Base-by-base conservation (phyloP, 2,329 filamentous ascomycete species). In the Ilyonectria sp. region DNA sequence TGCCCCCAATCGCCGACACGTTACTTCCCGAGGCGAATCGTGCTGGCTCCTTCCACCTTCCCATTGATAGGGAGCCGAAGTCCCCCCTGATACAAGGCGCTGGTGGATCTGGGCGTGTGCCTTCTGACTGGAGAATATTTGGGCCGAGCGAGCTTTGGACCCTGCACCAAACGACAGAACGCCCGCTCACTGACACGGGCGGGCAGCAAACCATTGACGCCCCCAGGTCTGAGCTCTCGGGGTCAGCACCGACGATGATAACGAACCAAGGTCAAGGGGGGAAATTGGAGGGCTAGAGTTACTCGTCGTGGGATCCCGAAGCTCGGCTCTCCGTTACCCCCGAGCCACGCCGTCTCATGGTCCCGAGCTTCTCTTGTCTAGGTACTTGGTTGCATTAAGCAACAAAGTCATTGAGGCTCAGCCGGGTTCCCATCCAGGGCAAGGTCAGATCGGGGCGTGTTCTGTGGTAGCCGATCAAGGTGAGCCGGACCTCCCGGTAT, bases 11-110 rank as follows among this genome's bases (percentile, higher is more conserved):
- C 13, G 10, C 50, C 43, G 62, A 63, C 49, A 71, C 70, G 71
- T 64, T 64, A 69, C 70, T 55, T 67, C 56, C 71, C 72, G 69
- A 46, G 37, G 47, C 63, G 43, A 37, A 52, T 69, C 65, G 31
- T 55, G 33, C 19, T 46, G 35, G 53, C 43, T 62, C 63, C 68
- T 63, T 59, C 29, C 40, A n/a, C 17, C 40, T n/a, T n/a, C 15
- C 40, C 17, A 19, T 65, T 46, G 62, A 59, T 60, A 60, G 47
- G 55, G 55, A 65, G 52, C n/a, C 37, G 17, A 33, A 15, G 15
- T 37, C 19, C 55, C 49, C 47, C 37, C n/a, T 26, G 33, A 26
- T 43, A 17, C 53, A 19, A 4, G 35, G 37, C 49, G n/a, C 33
- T 50, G 35, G 46, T 58, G 60, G 60, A 63, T 31, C 60, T 8